Evolutionary conservation across 1,284 basidiomycete species (phyloP).

Genomic region (Inonotus obliquus): DNA sequence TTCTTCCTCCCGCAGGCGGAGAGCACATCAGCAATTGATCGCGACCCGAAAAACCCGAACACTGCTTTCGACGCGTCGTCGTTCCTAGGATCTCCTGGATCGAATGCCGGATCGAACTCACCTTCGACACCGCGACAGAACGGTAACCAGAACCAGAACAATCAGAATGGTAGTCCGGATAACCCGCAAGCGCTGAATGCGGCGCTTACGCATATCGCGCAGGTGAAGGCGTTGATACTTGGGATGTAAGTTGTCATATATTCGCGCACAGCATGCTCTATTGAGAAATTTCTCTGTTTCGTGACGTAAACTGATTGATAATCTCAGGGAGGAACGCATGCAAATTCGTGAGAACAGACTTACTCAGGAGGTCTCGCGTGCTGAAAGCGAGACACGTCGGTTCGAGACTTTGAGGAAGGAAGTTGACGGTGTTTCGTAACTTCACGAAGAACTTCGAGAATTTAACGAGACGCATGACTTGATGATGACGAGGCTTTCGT

Average conservation of each 20-base stretch:
- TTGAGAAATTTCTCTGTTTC: background rate
- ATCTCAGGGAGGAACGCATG: slow-evolving; percentile 50
- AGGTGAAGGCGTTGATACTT: slow-evolving; percentile 61
- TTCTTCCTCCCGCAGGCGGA: slow-evolving; percentile 18
- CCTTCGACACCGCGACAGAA: slow-evolving; percentile 20
- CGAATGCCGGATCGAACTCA: slow-evolving; percentile 13
- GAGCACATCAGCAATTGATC: slow-evolving; percentile 3
- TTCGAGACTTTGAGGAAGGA: slow-evolving; percentile 45
- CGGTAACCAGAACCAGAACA: slow-evolving; percentile 19
- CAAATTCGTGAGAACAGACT: slow-evolving; percentile 61
- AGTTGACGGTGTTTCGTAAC: slow-evolving; percentile 18
- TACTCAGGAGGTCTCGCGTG: slow-evolving; percentile 51
- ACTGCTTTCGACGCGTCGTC: slow-evolving; percentile 7
- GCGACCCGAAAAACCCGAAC: background rate
- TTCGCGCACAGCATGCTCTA: background rate
- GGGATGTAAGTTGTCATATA: slow-evolving; percentile 47
- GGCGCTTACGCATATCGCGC: slow-evolving; percentile 58
- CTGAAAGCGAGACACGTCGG: slow-evolving; percentile 51
- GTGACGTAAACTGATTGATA: background rate
- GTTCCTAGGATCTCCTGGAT: background rate
- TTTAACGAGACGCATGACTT: background rate
- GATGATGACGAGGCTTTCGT: too few species aligned
- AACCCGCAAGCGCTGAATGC: slow-evolving; percentile 26
- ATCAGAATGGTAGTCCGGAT: background rate
- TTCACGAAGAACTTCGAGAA: background rate